Evolutionary conservation across 148 eudicot species (phyloP), one percentile per base, ranked within the genome.

Genomic region (Linanthus parryae): DNA sequence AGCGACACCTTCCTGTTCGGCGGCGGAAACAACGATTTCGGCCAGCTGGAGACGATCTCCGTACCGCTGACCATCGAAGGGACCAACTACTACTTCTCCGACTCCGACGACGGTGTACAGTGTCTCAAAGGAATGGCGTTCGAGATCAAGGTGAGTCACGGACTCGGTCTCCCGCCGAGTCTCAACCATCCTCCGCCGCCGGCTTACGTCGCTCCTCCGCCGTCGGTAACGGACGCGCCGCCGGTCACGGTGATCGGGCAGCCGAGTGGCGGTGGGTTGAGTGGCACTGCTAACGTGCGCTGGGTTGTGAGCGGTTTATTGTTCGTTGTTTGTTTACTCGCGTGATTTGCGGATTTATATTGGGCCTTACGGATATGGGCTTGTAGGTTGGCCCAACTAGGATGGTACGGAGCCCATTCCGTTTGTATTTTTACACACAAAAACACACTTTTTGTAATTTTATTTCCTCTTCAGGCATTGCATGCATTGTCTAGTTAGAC

Each of bases 101-200:
- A 60, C 26, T 74, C 87, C 12, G 53, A 45, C 4, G 95, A 78
- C 48, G 83, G 91, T 2, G 56, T 44, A 6, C 82, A 87, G 35
- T 87, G 91, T 49, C 69, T 37, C 35, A 63, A 61, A 0, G 91
- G 95, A 6, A 59, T 87, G 86, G 76, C 77, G 4, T 83, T 87
- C 44, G 61, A 71, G 52, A 77, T 87, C 54, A 23, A 42, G 8
- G 95, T 87, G 2, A 56, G 37, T 12, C 71, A 48, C 27, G 95
- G 95, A 11, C 65, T 68, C 7, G 91, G 95, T n/a, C 84, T 87
- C 2, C 91, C 95, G 0, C 88, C 88, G 1, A 87, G 74, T 72
- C 87, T 87, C 64, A 83, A 75, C 78, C 95, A 87, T 18, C 85
- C 95, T 0, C 95, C 95, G 8, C 91, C 91, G 4, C 95, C 91